phyloP scores from a whole-genome alignment of 2,329 filamentous ascomycete genomes.

The Colletotrichum spaethianum region DNA sequence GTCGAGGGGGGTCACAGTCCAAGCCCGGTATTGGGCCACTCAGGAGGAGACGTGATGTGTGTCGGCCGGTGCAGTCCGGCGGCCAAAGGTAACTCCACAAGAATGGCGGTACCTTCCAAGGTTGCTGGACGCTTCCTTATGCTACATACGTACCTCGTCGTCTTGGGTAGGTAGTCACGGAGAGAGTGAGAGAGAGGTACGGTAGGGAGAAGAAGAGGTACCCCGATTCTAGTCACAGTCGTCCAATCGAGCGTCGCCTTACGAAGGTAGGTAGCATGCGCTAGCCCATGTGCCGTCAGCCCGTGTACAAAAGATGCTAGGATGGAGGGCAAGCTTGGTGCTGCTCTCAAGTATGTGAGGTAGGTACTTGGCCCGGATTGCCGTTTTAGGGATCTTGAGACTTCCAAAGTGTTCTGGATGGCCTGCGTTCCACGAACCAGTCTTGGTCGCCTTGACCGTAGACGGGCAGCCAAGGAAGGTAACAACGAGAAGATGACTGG shows the following conservation, averaged over 20 bases:
- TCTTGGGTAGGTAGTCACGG: neutral
- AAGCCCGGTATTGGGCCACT: neutral
- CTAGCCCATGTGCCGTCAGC: neutral
- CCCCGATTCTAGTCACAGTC: too few species aligned
- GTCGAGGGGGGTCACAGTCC: conserved; percentile 2
- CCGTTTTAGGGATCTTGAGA: conserved; percentile 6
- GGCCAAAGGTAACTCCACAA: conserved; percentile 25
- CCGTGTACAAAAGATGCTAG: neutral
- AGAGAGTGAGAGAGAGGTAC: neutral
- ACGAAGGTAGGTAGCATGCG: neutral
- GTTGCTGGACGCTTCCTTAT: neutral
- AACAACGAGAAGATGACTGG: neutral
- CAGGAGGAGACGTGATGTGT: neutral
- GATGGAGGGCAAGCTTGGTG: neutral
- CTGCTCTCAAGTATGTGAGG: neutral
- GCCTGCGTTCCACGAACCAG: conserved; percentile 3
- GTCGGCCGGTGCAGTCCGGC: conserved; percentile 10
- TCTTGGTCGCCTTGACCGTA: neutral
- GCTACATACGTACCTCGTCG: too few species aligned
- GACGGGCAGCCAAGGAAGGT: neutral
- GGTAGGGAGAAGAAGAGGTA: neutral
- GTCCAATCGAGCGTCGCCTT: neutral
- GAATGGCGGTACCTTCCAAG: neutral
- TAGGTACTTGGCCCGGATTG: conserved; percentile 1
- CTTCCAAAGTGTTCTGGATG: conserved; percentile 4